A percentile compares a stretch with the other conserved stretches of the same genome.
Evolutionary conservation across 192 early-diverging fungal species (phyloP).

Genomic region (Entomortierella lignicola): DNA sequence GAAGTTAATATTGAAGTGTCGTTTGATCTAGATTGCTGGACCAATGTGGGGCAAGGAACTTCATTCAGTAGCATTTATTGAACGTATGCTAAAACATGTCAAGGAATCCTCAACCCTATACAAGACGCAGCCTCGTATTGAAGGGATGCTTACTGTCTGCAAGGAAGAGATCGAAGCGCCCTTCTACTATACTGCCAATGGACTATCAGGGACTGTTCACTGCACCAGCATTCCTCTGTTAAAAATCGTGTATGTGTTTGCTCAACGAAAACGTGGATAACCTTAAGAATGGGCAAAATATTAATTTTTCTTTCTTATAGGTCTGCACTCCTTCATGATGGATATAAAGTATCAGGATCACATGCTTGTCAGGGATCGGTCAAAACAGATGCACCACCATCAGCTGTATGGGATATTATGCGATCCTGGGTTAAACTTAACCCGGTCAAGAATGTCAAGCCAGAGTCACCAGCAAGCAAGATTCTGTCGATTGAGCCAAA

Average conservation of each 20-base stretch:
- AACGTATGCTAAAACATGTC: conserved; percentile 82
- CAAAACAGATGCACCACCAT: conserved; percentile 92
- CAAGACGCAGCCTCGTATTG: conserved; percentile 87
- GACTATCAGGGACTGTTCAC: conserved; percentile 78
- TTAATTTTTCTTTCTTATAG: conserved; percentile 51
- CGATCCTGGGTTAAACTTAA: conserved; percentile 78
- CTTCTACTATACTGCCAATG: conserved; percentile 83
- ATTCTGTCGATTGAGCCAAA: conserved; percentile 70
- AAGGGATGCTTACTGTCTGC: conserved; percentile 93
- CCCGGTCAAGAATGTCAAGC: conserved; percentile 76
- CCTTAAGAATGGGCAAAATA: too few relatives aligned
- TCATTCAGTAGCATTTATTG: conserved; percentile 88
- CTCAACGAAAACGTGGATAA: background rate
- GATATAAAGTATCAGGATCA: conserved; percentile 87
- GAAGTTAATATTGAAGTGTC: too few relatives aligned
- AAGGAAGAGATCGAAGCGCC: conserved; percentile 73
- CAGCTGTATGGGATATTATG: conserved; percentile 94
- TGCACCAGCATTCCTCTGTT: conserved; percentile 74
- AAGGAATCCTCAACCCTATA: conserved; percentile 68
- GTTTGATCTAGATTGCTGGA: conserved; percentile 74
- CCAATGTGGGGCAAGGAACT: conserved; percentile 90
- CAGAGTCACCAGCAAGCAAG: conserved; percentile 72
- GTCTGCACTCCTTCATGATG: conserved; percentile 93
- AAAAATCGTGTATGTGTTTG: conserved; percentile 23
- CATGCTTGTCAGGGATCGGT: conserved; percentile 84